Evolutionary conservation across 2,329 filamentous ascomycete genomes (phyloP), one percentile per base, ranked within the genome.

Genomic region (Iodosphaeria phyllophila): DNA sequence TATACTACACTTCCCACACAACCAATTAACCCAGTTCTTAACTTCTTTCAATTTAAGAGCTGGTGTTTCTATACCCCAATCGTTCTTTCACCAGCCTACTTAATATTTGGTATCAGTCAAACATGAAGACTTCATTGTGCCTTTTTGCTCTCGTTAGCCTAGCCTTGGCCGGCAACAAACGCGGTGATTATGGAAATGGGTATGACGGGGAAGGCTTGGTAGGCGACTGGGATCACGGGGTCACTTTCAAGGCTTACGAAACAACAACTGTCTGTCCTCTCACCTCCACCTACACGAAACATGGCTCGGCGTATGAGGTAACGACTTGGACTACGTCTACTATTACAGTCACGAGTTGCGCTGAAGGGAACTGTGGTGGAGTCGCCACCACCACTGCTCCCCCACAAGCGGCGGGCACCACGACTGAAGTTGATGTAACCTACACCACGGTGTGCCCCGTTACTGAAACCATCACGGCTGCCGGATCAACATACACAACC

Each of bases 241-340:
- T 32, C 21, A 41, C 39, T 7, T 30, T 29, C 10, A 43, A 39
- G 3, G 54, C 44, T 27, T 56, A 55, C 30, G 50, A 46, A 23
- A 56, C 50, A 13, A 47, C 51, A 8, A 58, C 54, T 4, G 44
- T 54, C 24, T 61, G 57, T 38, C 56, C 57, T 19, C 10, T 24
- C 13, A 22, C 13, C 13, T 14, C 6, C 11, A 27, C 38, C 36
- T 13, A 42, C 27, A 30, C 32, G 25, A 25, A 29, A 11, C 32
- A 15, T 52, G 50, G 24, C 16, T 26, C 24, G 13, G 58, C 56
- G 12, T 51, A 56, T 27, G 43, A 43, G 11, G 43, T 50, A 21
- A 60, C 56, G 5, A 39, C 45, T 17, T 44, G 44, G 30, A 53
- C 52, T 9, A 57, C 52, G 9, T 58, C 56, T 4, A 58, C 53